phyloP scores from a whole-genome alignment of 148 eudicot species.

The Gaultheria prostrata region DNA sequence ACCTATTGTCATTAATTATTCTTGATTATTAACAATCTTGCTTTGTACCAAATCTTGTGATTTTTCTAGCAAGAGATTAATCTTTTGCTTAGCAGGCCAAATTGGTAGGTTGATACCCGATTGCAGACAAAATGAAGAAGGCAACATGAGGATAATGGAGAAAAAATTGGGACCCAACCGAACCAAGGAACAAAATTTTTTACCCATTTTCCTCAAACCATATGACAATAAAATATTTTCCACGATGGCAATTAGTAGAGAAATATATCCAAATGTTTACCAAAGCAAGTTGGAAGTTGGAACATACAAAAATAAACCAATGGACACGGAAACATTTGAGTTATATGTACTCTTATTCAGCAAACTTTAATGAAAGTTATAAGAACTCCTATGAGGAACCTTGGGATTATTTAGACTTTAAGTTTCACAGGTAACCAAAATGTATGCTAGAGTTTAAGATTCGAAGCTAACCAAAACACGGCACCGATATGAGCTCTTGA shows the following conservation, averaged over 20 bases:
- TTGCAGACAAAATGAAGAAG: not conserved
- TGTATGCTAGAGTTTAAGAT: not conserved
- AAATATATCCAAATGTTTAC: not conserved
- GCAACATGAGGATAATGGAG: too few species aligned
- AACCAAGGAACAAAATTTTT: not conserved
- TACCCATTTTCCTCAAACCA: not conserved
- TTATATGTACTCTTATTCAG: not conserved
- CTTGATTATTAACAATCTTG: not conserved
- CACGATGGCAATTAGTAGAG: not conserved
- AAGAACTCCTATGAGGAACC: not conserved
- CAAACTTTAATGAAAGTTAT: not conserved
- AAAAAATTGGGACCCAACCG: too few species aligned
- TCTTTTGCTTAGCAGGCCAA: not conserved
- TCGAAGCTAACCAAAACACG: not conserved
- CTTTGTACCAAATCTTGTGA: not conserved
- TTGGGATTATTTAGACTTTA: not conserved
- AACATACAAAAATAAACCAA: not conserved
- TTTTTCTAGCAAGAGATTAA: not conserved
- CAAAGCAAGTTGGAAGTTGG: not conserved
- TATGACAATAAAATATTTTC: not conserved
- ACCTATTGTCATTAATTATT: not conserved
- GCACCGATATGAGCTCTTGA: not conserved
- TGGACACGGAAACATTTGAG: not conserved
- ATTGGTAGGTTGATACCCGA: not conserved
- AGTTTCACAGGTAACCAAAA: not conserved